A percentile compares a stretch with the other conserved stretches of the same genome.
phyloP scores from a whole-genome alignment of 192 early-diverging fungal genomes.

The Umbelopsis isabellina region DNA sequence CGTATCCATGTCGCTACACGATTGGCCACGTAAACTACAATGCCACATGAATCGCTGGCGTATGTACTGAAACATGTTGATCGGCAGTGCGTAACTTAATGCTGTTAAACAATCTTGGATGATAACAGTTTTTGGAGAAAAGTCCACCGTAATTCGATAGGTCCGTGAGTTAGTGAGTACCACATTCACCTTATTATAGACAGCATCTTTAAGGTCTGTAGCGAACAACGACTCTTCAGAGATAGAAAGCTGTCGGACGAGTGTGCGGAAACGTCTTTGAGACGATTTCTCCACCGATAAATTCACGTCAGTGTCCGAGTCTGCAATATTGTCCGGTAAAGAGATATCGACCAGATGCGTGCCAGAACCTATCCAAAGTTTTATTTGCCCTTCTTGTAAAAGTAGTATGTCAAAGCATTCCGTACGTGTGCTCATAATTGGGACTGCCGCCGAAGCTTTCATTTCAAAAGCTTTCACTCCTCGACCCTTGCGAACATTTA shows the following conservation, averaged over 20 bases:
- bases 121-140: neutral
- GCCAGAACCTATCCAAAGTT: slow-evolving; percentile 9
- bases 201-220: neutral
- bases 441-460: neutral
- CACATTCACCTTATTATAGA: neutral
- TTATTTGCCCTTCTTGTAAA: neutral
- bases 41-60: slow-evolving; percentile 13
- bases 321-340: slow-evolving; percentile 2
- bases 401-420: neutral
- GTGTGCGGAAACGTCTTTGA: neutral
- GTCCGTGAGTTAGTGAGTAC: neutral
- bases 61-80: slow-evolving; percentile 12
- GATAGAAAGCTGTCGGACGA: slow-evolving; percentile 6
- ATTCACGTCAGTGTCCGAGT: neutral
- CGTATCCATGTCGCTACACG: neutral
- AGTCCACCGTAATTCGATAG: slow-evolving; percentile 2
- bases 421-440: neutral
- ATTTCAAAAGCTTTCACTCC: slow-evolving; percentile 9
- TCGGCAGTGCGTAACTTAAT: neutral
- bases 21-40: neutral
- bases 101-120: slow-evolving; percentile 13
- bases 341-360: neutral
- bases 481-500: slow-evolving; percentile 4
- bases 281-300: neutral
- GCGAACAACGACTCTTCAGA: neutral